Evolutionary conservation across 2,329 filamentous ascomycete species (phyloP).

Genomic region (Corinectria fuckeliana): DNA sequence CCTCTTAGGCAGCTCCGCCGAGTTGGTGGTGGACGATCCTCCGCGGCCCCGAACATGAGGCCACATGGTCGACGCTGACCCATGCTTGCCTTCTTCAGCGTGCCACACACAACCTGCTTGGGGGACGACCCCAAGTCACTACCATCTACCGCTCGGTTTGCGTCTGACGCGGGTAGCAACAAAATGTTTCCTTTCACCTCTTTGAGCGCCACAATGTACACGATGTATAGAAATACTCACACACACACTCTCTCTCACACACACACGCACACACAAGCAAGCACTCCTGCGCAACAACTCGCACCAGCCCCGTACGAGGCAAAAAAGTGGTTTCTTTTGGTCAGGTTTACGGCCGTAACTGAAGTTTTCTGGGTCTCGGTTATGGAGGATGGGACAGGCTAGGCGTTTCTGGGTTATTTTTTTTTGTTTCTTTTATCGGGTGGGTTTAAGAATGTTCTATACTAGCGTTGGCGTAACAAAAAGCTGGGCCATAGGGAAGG

Average conservation of each 20-base stretch:
- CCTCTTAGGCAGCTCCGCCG: slow-evolving; percentile 60
- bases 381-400: slow-evolving; percentile 23
- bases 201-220: slow-evolving; percentile 24
- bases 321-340: slow-evolving; percentile 8
- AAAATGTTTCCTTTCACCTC: slow-evolving; percentile 27
- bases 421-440: slow-evolving; percentile 23
- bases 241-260: slow-evolving; percentile 8
- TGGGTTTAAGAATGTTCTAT: slow-evolving; percentile 36
- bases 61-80: neutral
- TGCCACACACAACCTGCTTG: neutral
- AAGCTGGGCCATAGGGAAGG: slow-evolving; percentile 28
- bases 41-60: slow-evolving; percentile 34
- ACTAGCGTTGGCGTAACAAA: slow-evolving; percentile 42
- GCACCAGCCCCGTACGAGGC: slow-evolving; percentile 13
- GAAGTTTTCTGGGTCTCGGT: slow-evolving; percentile 16
- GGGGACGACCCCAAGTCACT: neutral
- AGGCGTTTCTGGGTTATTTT: slow-evolving; percentile 26
- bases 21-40: slow-evolving; percentile 61
- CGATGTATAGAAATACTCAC: slow-evolving; percentile 36
- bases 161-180: slow-evolving; percentile 8
- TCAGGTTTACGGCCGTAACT: slow-evolving; percentile 20
- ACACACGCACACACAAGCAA: slow-evolving; percentile 20
- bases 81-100: neutral
- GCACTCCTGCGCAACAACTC: slow-evolving; percentile 12
- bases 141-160: neutral